Conservation (phyloP, 257 asterid species). For the Thymus quinquecostatus region DNA sequence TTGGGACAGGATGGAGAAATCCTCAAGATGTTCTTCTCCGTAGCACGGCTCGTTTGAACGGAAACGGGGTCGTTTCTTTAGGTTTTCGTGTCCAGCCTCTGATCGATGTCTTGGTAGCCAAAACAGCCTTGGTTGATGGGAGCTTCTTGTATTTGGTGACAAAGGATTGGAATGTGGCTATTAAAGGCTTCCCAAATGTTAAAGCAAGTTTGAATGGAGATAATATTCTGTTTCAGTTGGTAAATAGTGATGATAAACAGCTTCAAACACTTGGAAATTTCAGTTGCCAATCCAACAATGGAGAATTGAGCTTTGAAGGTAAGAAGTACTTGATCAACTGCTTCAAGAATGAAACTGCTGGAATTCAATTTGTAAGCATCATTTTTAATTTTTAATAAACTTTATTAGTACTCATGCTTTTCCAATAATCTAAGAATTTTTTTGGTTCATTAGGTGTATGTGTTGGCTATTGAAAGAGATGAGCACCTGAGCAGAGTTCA, state of each 20-base stretch:
- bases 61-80: constrained; percentile 45
- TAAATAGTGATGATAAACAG: constrained; percentile 27
- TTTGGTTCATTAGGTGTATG: constrained; percentile 41
- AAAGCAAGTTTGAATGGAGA: constrained; percentile 28
- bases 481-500: constrained; percentile 29
- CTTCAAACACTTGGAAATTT: constrained; percentile 37
- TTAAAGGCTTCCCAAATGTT: constrained; percentile 46
- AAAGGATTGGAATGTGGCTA: constrained; percentile 45
- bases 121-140: constrained; percentile 36
- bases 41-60: constrained; percentile 36
- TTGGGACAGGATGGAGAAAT: constrained; percentile 46
- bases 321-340: constrained; percentile 42
- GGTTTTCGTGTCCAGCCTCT: constrained; percentile 45
- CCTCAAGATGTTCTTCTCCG: constrained; percentile 37
- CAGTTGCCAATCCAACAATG: constrained; percentile 32
- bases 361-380: constrained; percentile 51
- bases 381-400: neutral
- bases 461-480: constrained; percentile 41
- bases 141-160: constrained; percentile 47
- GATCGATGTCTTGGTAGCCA: constrained; percentile 31
- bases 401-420: neutral
- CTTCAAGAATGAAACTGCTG: constrained; percentile 43
- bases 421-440: neutral
- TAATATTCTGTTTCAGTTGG: constrained; percentile 35
- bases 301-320: constrained; percentile 33